Percentiles rank a stretch among this genome's conserved stretches.
Evolutionary conservation across 73 alveolate species (phyloP).

Genomic region (Paramecium pentaurelia): DNA sequence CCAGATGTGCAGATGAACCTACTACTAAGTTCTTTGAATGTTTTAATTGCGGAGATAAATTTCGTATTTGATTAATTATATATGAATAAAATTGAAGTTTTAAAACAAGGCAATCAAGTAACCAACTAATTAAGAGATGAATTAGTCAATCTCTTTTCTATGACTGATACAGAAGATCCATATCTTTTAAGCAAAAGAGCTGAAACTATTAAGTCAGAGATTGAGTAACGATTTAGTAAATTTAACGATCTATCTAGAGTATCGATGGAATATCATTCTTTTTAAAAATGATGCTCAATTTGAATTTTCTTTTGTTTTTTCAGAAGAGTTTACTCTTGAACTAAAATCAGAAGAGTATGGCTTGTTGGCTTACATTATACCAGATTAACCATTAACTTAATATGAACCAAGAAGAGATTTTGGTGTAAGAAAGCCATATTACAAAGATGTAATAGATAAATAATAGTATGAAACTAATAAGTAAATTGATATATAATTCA

Average conservation of each 20-base stretch:
- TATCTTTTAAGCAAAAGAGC: slow-evolving; percentile 4
- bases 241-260: not conserved
- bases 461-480: not conserved
- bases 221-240: not conserved
- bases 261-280: slow-evolving; percentile 31
- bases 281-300: not conserved
- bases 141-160: not conserved
- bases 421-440: not conserved
- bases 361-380: not conserved
- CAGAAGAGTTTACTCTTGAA: not conserved
- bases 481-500: not conserved
- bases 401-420: slow-evolving; percentile 25
- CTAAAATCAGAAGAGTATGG: not conserved
- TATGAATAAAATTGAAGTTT: slow-evolving; percentile 10
- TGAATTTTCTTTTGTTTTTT: not conserved
- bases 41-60: slow-evolving; percentile 41
- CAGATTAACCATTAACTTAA: not conserved
- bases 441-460: not conserved
- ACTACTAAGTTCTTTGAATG: slow-evolving; percentile 50
- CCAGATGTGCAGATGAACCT: slow-evolving; percentile 58
- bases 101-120: not conserved
- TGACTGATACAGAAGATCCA: not conserved
- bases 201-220: not conserved
- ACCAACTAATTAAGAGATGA: slow-evolving; percentile 25
- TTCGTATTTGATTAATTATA: not conserved